Conservation (phyloP, 2,329 filamentous ascomycete species). For the Xylaria arbuscula region DNA sequence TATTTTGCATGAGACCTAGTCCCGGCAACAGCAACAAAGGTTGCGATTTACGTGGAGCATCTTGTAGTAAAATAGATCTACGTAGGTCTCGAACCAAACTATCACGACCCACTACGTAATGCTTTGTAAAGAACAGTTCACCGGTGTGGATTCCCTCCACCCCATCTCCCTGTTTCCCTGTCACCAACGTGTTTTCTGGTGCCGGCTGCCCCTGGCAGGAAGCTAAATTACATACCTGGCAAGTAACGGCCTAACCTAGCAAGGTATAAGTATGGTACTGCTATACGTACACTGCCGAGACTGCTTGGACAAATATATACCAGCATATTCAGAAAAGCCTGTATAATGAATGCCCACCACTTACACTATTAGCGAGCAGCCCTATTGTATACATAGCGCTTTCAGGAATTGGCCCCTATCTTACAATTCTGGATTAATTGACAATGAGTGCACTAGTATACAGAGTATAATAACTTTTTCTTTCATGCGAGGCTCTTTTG, state of each 20-base stretch:
- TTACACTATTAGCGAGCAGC: neutral
- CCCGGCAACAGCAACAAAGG: constrained; percentile 18
- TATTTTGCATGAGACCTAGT: constrained; percentile 20
- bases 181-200: constrained; percentile 28
- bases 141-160: constrained; percentile 33
- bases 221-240: constrained; percentile 16
- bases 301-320: neutral
- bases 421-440: neutral
- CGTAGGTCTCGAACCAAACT: constrained; percentile 22
- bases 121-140: constrained; percentile 26
- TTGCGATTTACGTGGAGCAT: constrained; percentile 11
- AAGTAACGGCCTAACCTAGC: constrained; percentile 1
- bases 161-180: constrained; percentile 3
- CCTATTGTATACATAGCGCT: neutral
- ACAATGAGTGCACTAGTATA: neutral
- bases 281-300: neutral
- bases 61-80: constrained; percentile 11
- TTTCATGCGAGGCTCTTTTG: constrained; percentile 35
- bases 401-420: neutral
- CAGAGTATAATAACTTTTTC: neutral
- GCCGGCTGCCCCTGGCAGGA: constrained; percentile 26
- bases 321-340: neutral
- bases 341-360: neutral
- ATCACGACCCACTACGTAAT: constrained; percentile 16
- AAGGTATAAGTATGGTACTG: constrained; percentile 5